Evolutionary conservation across 345 rosid genomes (phyloP).

Genomic region (Cochlearia excelsa): DNA sequence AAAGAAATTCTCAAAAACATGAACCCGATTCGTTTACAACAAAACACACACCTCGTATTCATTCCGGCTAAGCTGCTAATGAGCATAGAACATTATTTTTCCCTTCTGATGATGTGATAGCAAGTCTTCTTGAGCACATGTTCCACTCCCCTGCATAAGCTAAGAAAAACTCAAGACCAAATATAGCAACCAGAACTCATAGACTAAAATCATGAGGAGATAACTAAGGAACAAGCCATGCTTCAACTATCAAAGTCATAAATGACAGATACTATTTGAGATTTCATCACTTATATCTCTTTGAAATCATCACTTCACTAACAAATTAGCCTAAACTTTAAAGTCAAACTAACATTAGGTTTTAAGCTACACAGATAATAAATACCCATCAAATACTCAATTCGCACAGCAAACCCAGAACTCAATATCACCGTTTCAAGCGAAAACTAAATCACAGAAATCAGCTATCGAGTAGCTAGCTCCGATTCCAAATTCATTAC

Average conservation of each 20-base stretch:
- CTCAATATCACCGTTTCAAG: background rate
- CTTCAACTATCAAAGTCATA: conserved; percentile 9
- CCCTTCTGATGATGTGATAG: conserved; percentile 4
- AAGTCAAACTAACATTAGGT: background rate
- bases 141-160: conserved; percentile 19
- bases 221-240: background rate
- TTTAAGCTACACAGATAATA: background rate
- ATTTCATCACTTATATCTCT: conserved; percentile 1
- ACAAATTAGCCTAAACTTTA: conserved; percentile 6
- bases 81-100: background rate
- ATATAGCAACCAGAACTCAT: background rate
- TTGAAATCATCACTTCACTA: background rate
- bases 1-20: background rate
- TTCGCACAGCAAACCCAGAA: conserved; percentile 14
- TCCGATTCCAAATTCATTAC: background rate
- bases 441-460: background rate
- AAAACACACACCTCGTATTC: conserved; percentile 30
- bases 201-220: background rate
- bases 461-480: background rate
- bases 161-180: conserved; percentile 8
- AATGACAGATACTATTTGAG: background rate
- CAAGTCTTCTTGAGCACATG: conserved; percentile 17
- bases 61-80: conserved; percentile 15
- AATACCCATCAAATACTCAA: conserved; percentile 6
- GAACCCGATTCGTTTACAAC: background rate